Percentiles rank a stretch among this genome's conserved stretches.
These are phyloP conservation scores for Penicillium mononematosum DNA, from an alignment of 495 filamentous ascomycete species.

Conservation along the genomic window DNA sequence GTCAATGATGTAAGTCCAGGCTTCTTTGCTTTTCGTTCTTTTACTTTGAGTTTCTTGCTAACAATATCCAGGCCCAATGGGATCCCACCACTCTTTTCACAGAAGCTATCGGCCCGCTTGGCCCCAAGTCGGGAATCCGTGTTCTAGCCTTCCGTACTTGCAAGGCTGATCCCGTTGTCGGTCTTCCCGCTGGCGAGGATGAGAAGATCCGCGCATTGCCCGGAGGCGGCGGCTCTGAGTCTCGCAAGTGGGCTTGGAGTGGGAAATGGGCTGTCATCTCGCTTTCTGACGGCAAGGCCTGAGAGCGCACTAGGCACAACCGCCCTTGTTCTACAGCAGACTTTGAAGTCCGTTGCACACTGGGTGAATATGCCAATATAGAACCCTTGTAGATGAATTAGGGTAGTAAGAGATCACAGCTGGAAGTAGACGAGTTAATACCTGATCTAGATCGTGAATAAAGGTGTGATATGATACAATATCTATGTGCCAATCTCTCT, in stretches of 20 bases:
- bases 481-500: not conserved
- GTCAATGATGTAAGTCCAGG: constrained; percentile 72
- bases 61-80: constrained; percentile 66
- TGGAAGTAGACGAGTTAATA: not conserved
- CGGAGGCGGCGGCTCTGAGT: constrained; percentile 64
- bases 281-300: constrained; percentile 72
- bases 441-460: not conserved
- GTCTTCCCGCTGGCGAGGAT: constrained; percentile 74
- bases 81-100: constrained; percentile 82
- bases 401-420: not conserved
- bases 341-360: not conserved
- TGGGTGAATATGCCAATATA: not conserved
- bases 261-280: constrained; percentile 96
- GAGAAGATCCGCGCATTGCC: constrained; percentile 69
- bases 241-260: constrained; percentile 93
- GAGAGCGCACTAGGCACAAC: not conserved
- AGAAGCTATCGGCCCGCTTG: constrained; percentile 83
- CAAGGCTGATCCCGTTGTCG: constrained; percentile 95
- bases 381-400: not conserved
- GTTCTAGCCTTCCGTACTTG: constrained; percentile 85
- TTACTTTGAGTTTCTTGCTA: constrained; percentile 8
- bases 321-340: not conserved
- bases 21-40: not conserved
- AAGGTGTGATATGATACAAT: not conserved
- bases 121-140: constrained; percentile 75